Base-by-base conservation (phyloP, 1,284 basidiomycete genomes). In the Cystobasidiaceae sp. region DNA sequence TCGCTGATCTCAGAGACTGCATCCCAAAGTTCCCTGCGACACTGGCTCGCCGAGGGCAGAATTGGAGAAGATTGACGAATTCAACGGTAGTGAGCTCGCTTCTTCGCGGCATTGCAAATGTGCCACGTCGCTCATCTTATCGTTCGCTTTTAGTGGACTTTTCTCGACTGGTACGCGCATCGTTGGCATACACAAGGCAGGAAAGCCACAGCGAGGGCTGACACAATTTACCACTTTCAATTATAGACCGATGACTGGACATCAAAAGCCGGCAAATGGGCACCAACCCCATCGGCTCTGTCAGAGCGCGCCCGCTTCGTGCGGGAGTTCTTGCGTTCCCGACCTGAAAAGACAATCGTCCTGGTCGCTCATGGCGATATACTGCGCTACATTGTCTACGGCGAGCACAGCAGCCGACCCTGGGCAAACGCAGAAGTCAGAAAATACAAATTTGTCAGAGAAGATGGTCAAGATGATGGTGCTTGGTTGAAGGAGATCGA, bases 351-450 rank as follows among this genome's bases (percentile, higher is more conserved):
- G 34, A 74, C 75, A 68, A 78, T 78, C 63, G 76, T 77, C 39
- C 74, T 78, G 33, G 75, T 78, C 11, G 76, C 77, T 4, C 77
- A 78, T 66, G 76, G 77, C 2, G 76, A 77, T 61, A 76, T 78
- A 37, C 67, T 77, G 43, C 70, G 77, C 45, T 73, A 74, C 69
- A 71, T 78, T 46, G 74, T 71, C 1, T 75, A 75, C 49, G 73
- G 75, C 2, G 48, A 74, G 33, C 71, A 75, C 55, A 71, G 71
- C 34, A 28, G 8, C 25, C 49, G 74, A 73, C 68, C 68, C 27
- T 78, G 76, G 75, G 68, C 52, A n/a, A 78, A 78, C 65, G 73
- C 75, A 56, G 74, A 77, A 65, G 66, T 72, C 45, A 70, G 70
- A 52, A 68, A 75, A 30, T 77, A 72, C 66, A 74, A 73, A 1